Evolutionary conservation across 2,329 filamentous ascomycete species (phyloP).

Genomic region (Xylaria multiplex): DNA sequence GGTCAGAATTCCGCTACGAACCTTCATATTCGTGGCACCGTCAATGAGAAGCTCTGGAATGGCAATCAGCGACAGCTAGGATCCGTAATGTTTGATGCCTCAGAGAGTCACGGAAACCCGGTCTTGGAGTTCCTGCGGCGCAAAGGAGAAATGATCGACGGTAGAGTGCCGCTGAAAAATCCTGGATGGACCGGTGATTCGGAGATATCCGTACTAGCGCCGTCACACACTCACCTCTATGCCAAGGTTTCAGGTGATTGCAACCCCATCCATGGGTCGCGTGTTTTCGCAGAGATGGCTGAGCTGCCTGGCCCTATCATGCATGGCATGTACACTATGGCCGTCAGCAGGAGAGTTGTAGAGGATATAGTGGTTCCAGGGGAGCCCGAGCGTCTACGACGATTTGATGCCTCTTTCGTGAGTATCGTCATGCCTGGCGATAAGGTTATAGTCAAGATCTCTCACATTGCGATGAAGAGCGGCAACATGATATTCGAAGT

Average conservation of each 20-base stretch:
- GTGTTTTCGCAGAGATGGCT: conserved; percentile 94
- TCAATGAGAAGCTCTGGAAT: conserved; percentile 32
- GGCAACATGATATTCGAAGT: conserved; percentile 99
- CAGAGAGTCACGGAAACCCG: conserved; percentile 30
- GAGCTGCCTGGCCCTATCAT: conserved; percentile 97
- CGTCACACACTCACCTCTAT: conserved; percentile 98
- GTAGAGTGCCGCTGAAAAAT: conserved; percentile 95
- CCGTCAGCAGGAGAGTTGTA: conserved; percentile 90
- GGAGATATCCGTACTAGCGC: conserved; percentile 85
- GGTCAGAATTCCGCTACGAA: conserved; percentile 10
- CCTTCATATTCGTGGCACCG: conserved; percentile 20
- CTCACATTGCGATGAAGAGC: conserved; percentile 96
- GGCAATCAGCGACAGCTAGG: conserved; percentile 21
- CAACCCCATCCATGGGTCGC: conserved; percentile 98
- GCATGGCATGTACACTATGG: conserved; percentile 99
- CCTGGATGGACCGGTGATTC: conserved; percentile 95
- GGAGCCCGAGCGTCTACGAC: conserved; percentile 93
- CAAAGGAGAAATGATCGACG: conserved; percentile 49
- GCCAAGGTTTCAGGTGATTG: conserved; percentile 97
- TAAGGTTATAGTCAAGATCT: conserved; percentile 89
- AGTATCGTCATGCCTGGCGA: conserved; percentile 99
- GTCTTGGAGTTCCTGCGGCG: conserved; percentile 33
- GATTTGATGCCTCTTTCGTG: conserved; percentile 93
- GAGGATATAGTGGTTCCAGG: conserved; percentile 99
- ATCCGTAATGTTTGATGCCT: conserved; percentile 19